These are phyloP conservation scores for Parasitella parasitica DNA, from an alignment of 371 early-diverging fungal genomes.

Conservation along the genomic window DNA sequence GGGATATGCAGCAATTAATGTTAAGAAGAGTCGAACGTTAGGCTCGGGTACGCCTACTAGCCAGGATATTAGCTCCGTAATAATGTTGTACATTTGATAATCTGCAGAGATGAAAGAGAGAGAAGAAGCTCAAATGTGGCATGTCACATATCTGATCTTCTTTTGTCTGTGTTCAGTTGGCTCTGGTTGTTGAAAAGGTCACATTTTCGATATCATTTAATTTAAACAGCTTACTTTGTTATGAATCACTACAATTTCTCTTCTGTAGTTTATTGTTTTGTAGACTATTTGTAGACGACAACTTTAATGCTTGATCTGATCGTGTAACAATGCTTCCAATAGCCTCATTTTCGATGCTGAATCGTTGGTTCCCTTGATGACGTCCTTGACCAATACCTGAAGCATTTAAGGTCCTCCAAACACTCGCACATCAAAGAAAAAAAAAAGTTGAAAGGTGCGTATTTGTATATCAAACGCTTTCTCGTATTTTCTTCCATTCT, in stretches of 20 bases:
- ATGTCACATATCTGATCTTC: background rate
- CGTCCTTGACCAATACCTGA: background rate
- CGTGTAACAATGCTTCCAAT: background rate
- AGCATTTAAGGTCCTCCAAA: background rate
- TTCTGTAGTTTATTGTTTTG: too few species aligned
- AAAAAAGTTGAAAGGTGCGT: background rate
- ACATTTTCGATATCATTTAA: too few species aligned
- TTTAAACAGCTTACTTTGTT: too few species aligned
- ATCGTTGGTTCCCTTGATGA: background rate
- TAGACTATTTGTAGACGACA: too few species aligned
- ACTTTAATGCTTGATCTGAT: background rate
- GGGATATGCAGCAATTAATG: slow-evolving; percentile 14
- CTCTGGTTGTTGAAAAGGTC: too few species aligned
- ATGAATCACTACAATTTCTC: too few species aligned
- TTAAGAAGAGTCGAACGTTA: slow-evolving; percentile 30
- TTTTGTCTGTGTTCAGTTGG: too few species aligned
- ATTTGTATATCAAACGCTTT: background rate
- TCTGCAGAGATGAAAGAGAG: background rate
- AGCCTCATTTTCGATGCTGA: background rate
- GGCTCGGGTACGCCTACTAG: slow-evolving; percentile 57
- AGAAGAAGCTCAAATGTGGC: background rate
- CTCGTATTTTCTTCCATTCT: background rate
- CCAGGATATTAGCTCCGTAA: background rate
- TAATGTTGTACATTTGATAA: background rate
- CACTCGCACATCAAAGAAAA: background rate